These are phyloP conservation scores for Colletotrichum gigasporum DNA, from an alignment of 2,329 filamentous ascomycete genomes.

Conservation along the genomic window DNA sequence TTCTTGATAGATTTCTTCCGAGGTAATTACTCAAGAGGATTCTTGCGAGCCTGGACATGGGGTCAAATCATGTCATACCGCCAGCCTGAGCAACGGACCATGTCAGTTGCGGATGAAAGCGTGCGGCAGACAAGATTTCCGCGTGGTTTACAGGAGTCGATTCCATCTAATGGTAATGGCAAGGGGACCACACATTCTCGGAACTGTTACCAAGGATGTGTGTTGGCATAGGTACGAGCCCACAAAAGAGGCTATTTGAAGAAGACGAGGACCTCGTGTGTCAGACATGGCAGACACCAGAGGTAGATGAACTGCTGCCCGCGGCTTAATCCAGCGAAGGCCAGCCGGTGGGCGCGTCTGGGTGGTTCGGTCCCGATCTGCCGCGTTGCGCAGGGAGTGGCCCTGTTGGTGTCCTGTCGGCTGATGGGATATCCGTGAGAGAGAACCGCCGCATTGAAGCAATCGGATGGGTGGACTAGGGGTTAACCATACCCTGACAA, in stretches of 20 bases:
- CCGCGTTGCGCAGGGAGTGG: background rate
- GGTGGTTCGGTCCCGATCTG: background rate
- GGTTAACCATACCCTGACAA: background rate
- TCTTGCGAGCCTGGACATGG: too few species aligned
- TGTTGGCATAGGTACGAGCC: background rate
- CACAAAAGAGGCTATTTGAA: background rate
- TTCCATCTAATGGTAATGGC: too few species aligned
- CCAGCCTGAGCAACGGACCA: too few species aligned
- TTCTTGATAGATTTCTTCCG: too few species aligned
- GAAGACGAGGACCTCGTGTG: background rate
- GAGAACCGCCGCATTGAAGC: background rate
- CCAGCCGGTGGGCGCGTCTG: too few species aligned
- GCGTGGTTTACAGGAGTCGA: too few species aligned
- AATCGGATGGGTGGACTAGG: background rate
- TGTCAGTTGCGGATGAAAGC: too few species aligned
- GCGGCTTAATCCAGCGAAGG: background rate
- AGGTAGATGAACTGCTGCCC: conserved; percentile 3
- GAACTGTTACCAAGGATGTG: background rate
- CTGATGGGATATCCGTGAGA: background rate
- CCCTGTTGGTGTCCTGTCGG: background rate
- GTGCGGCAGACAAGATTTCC: too few species aligned
- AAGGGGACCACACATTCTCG: too few species aligned
- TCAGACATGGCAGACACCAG: background rate
- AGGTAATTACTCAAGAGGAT: too few species aligned
- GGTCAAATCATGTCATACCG: too few species aligned